Percentiles rank a stretch among this genome's conserved stretches.
These are phyloP conservation scores for Penicillium sclerotiorum DNA, from an alignment of 2,329 filamentous ascomycete genomes.

Conservation along the genomic window DNA sequence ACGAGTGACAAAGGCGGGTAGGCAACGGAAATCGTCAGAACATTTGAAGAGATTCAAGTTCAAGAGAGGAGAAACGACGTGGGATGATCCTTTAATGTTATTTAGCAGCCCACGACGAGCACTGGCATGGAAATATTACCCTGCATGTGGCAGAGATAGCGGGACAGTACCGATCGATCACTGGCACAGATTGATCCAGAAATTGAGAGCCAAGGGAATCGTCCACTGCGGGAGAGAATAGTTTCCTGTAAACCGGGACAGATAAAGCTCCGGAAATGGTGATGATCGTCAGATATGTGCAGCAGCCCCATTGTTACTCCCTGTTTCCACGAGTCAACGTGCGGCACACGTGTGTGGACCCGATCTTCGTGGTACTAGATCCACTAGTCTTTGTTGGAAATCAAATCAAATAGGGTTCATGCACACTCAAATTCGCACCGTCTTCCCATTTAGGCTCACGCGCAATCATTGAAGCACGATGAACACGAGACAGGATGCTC, in stretches of 20 bases:
- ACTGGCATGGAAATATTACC: background rate
- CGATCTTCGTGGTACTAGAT: background rate
- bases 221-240: background rate
- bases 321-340: background rate
- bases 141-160: background rate
- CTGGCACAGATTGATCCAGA: background rate
- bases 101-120: no score
- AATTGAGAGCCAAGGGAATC: background rate
- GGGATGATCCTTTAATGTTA: background rate
- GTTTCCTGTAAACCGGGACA: constrained; percentile 2
- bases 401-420: background rate
- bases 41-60: background rate
- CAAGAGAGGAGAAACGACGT: background rate
- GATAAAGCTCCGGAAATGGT: background rate
- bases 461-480: background rate
- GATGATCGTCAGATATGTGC: background rate
- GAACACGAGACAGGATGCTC: no score
- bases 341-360: background rate
- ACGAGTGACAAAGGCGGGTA: background rate
- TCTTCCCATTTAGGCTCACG: background rate
- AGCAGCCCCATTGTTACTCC: background rate
- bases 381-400: background rate
- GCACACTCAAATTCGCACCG: background rate
- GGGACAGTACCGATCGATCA: background rate
- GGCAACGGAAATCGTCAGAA: no score